Base-by-base conservation (phyloP, 2,329 filamentous ascomycete species). In the Penicillium occitanis region DNA sequence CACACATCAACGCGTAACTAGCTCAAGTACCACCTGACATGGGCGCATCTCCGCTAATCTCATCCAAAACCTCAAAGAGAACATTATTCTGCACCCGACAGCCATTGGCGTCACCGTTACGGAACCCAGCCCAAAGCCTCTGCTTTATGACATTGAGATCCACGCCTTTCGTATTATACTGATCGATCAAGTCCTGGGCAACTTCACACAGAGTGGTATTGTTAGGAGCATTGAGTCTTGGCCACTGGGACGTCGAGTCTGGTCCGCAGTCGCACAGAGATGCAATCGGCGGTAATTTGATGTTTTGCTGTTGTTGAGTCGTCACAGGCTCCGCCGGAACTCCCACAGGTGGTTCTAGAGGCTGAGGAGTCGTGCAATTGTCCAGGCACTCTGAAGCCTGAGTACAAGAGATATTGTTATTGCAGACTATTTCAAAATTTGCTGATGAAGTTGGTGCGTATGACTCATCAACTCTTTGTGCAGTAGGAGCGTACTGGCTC, bases 71-170 rank as follows among this genome's bases (percentile, higher is more conserved):
- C 68, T 77, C 69, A 33, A 81, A 79, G 25, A 83, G 73, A 14
- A 83, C 72, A n/a, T 78, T 76, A 63, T 76, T 79, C 55, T 77
- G 74, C 6, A 80, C 76, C 57, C 76, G 74, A 66, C 76, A 79
- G 25, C 74, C 77, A 64, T 75, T 70, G 73, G 73, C 1, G 68
- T 66, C 60, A 69, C 68, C 10, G 66, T 59, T 73, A 46, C 71
- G 70, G 59, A 78, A 79, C 0, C 76, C 77, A n/a, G 71, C 68
- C 66, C 73, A 74, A 14, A 79, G 73, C 65, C 71, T 75, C 55
- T 69, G 68, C 44, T 72, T 73, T 46, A 80, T 79, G 42, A 78
- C 73, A 10, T 72, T 71, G 42, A 79, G 72, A 59, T 79, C 77
- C 22, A 74, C 51, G 0, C 75, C 74, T 22, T 72, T 72, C 10